These are phyloP conservation scores for Clitopilus hobsonii DNA, from an alignment of 768 basidiomycete genomes.

Conservation along the genomic window DNA sequence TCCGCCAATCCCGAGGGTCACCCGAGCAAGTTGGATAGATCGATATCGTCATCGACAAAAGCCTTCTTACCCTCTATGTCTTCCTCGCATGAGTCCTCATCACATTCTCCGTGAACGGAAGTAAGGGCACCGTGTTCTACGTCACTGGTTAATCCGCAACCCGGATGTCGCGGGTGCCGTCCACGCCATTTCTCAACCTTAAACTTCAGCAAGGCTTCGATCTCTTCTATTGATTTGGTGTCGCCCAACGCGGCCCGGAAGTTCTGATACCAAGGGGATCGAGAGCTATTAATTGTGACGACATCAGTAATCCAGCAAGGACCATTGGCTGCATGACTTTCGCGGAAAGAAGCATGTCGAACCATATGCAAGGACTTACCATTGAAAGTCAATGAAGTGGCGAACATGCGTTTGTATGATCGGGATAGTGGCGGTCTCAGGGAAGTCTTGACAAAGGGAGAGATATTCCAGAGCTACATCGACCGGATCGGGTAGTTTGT, in stretches of 20 bases:
- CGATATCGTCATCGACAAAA: not conserved
- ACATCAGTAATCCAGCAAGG: slow-evolving; percentile 8
- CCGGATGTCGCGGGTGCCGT: slow-evolving; percentile 20
- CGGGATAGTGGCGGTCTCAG: slow-evolving; percentile 42
- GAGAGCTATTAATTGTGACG: slow-evolving; percentile 25
- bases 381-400: slow-evolving; percentile 66
- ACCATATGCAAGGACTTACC: slow-evolving; percentile 39
- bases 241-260: slow-evolving; percentile 43
- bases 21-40: not conserved
- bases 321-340: slow-evolving; percentile 5
- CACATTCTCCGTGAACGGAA: slow-evolving; percentile 6
- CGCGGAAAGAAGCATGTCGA: too few species aligned
- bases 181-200: slow-evolving; percentile 51
- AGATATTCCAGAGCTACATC: slow-evolving; percentile 69
- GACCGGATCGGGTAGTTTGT: slow-evolving; percentile 54
- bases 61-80: not conserved
- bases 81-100: not conserved
- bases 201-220: slow-evolving; percentile 36
- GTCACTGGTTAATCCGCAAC: slow-evolving; percentile 7
- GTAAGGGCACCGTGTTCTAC: slow-evolving; percentile 10
- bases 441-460: slow-evolving; percentile 48
- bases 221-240: slow-evolving; percentile 40
- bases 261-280: slow-evolving; percentile 52
- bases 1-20: not conserved
- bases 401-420: slow-evolving; percentile 60